These are phyloP conservation scores for Acer saccharum DNA, from an alignment of 345 rosid genomes.

Conservation along the genomic window DNA sequence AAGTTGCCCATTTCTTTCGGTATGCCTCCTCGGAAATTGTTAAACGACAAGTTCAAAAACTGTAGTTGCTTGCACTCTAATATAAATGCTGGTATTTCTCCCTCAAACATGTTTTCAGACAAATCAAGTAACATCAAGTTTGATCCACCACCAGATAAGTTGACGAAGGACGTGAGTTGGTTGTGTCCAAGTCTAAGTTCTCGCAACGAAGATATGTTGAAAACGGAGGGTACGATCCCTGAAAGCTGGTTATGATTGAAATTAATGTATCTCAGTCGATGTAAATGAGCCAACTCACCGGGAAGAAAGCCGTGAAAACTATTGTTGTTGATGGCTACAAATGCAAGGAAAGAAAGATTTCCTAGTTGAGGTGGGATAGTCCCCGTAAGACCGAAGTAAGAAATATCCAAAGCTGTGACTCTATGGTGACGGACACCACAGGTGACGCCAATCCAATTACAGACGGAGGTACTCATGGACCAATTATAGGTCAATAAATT, in stretches of 20 bases:
- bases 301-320: background rate
- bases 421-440: no score
- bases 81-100: no score
- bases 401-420: no score
- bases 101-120: no score
- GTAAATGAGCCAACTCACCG: background rate
- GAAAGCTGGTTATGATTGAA: background rate
- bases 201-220: background rate
- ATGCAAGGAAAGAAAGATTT: no score
- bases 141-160: background rate
- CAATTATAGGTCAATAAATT: background rate
- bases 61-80: no score
- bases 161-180: background rate
- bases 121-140: background rate
- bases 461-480: no score
- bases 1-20: slow-evolving; percentile 6
- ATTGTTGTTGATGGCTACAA: background rate
- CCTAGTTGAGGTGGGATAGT: no score
- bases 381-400: no score
- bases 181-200: background rate
- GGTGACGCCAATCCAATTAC: no score
- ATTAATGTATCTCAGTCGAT: background rate
- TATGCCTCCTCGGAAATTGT: slow-evolving; percentile 11
- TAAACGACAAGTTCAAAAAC: background rate
- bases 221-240: background rate